A percentile compares a stretch with the other conserved stretches of the same genome.
Conservation (phyloP, 2,329 filamentous ascomycete genomes). For the Aspergillus japonicus region DNA sequence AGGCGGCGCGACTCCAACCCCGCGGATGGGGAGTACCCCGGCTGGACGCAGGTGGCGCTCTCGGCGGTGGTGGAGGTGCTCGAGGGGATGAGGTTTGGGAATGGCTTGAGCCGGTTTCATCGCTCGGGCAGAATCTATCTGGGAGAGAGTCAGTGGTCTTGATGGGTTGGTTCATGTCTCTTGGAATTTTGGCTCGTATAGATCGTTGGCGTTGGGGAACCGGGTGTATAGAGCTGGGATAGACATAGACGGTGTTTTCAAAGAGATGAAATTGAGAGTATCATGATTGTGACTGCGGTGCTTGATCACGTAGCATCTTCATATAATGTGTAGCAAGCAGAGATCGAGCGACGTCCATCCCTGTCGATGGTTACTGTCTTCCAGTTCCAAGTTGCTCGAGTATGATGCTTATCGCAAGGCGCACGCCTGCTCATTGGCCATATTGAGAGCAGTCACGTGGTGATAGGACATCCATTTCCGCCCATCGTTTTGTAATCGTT, state of each 20-base stretch:
- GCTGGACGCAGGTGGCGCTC: constrained; percentile 28
- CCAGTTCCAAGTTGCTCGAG: too few species aligned
- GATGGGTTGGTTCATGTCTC: neutral
- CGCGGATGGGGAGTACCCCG: constrained; percentile 18
- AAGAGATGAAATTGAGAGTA: neutral
- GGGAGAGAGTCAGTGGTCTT: constrained; percentile 26
- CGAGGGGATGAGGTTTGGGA: constrained; percentile 26
- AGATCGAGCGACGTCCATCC: too few species aligned
- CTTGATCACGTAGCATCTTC: too few species aligned
- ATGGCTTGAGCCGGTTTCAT: constrained; percentile 26
- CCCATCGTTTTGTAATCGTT: neutral
- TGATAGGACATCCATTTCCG: neutral
- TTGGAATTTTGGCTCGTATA: neutral
- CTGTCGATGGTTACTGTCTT: too few species aligned
- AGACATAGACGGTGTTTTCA: neutral
- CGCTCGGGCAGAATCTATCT: constrained; percentile 23
- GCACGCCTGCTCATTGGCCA: constrained; percentile 28
- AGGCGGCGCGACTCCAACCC: constrained; percentile 17
- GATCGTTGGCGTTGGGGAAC: neutral
- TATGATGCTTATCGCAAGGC: neutral
- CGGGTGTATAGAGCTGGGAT: neutral
- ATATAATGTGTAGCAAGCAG: too few species aligned
- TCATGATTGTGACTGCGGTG: too few species aligned
- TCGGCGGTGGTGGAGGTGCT: constrained; percentile 28
- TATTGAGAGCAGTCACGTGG: constrained; percentile 22